Evolutionary conservation across 1,284 basidiomycete species (phyloP).

Genomic region (Apiotrichum gamsii): DNA sequence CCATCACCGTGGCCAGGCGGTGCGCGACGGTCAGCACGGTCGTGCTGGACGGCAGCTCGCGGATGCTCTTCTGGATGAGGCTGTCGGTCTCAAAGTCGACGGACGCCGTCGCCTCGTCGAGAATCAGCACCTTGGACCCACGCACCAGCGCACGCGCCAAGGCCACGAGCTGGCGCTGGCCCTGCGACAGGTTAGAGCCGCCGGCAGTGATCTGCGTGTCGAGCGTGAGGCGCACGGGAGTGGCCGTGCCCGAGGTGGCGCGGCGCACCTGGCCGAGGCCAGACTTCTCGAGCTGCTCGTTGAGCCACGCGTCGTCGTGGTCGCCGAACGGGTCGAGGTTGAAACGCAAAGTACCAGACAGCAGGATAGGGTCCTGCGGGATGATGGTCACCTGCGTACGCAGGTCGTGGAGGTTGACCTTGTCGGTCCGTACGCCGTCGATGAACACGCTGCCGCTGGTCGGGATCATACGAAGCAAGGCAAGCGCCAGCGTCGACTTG

Average conservation of each 20-base stretch:
- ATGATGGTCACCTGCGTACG: conserved; percentile 56
- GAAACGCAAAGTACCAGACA: conserved; percentile 69
- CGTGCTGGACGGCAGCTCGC: conserved; percentile 44
- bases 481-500: conserved; percentile 54
- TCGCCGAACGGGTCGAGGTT: conserved; percentile 71
- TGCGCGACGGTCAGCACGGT: conserved; percentile 50
- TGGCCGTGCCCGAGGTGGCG: conserved; percentile 22
- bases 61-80: conserved; percentile 51
- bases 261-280: conserved; percentile 42
- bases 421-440: conserved; percentile 44
- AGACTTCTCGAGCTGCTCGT: conserved; percentile 51
- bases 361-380: conserved; percentile 58
- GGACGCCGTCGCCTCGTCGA: conserved; percentile 53
- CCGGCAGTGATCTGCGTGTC: conserved; percentile 45
- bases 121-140: conserved; percentile 51
- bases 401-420: conserved; percentile 59
- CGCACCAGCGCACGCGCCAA: conserved; percentile 54
- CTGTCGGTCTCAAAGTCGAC: conserved; percentile 50
- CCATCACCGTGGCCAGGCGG: conserved; percentile 51
- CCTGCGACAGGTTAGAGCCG: conserved; percentile 62
- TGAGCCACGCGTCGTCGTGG: conserved; percentile 59
- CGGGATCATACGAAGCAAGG: conserved; percentile 52
- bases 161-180: conserved; percentile 61
- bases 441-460: conserved; percentile 54
- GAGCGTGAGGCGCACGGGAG: conserved; percentile 42